Base-by-base conservation (phyloP, 148 eudicot genomes). In the Limonium bicolor region DNA sequence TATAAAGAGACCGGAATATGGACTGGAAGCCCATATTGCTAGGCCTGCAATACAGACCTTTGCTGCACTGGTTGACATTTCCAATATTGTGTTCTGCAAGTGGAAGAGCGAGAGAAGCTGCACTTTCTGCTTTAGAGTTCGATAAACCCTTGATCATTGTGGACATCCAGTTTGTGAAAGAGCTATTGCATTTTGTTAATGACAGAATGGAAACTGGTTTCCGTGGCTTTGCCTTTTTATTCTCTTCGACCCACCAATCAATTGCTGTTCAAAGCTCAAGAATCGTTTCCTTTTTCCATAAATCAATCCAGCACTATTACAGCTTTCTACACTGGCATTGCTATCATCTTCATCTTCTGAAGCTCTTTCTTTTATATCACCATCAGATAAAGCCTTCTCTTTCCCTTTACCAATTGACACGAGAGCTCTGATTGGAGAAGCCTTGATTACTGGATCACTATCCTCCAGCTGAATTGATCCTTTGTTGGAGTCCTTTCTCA, bases 91-190 rank as follows among this genome's bases (percentile, higher is more conserved):
- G 45, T 52, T 42, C 48, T 20, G 41, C 42, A 32, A 52, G 25
- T 31, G 63, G 7, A 33, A 57, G 74, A 39, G 67, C 41, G 44
- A 36, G 63, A 30, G 76, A 41, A 36, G 62, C 61, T 20, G 33
- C 29, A 34, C 32, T 58, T 14, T 66, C 66, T 51, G 41, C 44
- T 21, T 44, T 33, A 25, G 48, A 23, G 40, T 52, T 60, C 7
- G 60, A 36, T 29, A 47, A 36, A 12, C 76, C 79, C 40, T 69
- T 75, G 28, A 72, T 66, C 88, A 80, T 72, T 64, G 72, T 75
- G 11, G 88, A 75, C 27, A 80, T 80, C 88, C 88, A 80, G 35
- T 55, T 80, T 71, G 67, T 48, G 46, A 80, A 80, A 15, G 88
- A 80, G 64, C 82, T 72, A 42, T 58, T 63, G 20, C 40, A 37